These are phyloP conservation scores for Mollisia scopiformis DNA, from an alignment of 2,329 filamentous ascomycete genomes.

Conservation along the genomic window DNA sequence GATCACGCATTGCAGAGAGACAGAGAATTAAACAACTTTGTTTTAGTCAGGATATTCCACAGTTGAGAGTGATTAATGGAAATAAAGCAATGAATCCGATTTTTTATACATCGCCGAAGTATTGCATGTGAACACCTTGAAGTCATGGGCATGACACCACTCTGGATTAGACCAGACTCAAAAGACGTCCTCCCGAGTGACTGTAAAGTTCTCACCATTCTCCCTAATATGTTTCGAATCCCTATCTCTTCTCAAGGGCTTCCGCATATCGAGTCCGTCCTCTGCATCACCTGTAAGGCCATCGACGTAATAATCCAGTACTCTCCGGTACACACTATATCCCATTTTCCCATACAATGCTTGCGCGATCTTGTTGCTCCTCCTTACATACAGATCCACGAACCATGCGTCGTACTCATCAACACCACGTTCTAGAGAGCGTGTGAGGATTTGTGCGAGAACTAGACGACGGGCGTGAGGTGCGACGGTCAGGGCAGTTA, in stretches of 20 bases:
- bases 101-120: too few species aligned
- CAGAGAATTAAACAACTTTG: too few species aligned
- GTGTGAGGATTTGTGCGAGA: conserved; percentile 81
- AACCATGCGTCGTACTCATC: conserved; percentile 90
- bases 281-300: conserved; percentile 69
- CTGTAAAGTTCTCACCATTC: conserved; percentile 79
- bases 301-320: conserved; percentile 92
- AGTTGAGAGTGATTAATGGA: too few species aligned
- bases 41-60: too few species aligned
- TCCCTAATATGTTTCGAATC: conserved; percentile 75
- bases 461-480: conserved; percentile 84
- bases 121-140: too few species aligned
- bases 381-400: conserved; percentile 90
- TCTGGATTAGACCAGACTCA: too few species aligned
- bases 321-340: conserved; percentile 86
- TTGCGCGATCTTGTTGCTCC: conserved; percentile 86
- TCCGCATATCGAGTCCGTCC: conserved; percentile 97
- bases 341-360: conserved; percentile 88
- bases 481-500: conserved; percentile 92
- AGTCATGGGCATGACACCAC: too few species aligned
- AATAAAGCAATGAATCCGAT: too few species aligned
- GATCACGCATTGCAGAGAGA: too few species aligned
- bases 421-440: conserved; percentile 79
- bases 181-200: conserved; percentile 87
- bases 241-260: conserved; percentile 81